phyloP scores from a whole-genome alignment of 2,329 filamentous ascomycete genomes.

The Cladosporium halotolerans region DNA sequence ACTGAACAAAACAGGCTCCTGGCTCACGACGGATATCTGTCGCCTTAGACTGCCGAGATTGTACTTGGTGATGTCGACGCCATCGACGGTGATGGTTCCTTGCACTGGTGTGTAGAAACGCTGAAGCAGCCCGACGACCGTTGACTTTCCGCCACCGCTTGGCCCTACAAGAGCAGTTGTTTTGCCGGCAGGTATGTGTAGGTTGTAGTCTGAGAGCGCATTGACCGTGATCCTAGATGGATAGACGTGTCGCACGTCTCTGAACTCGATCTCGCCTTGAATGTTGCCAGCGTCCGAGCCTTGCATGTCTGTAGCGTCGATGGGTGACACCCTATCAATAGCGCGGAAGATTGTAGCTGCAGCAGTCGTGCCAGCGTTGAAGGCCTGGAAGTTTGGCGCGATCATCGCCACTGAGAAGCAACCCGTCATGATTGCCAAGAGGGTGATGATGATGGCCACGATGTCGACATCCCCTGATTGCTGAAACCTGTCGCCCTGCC shows the following conservation, averaged over 20 bases:
- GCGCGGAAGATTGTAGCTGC: conserved; percentile 85
- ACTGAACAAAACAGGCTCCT: conserved; percentile 60
- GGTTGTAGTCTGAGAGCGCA: conserved; percentile 73
- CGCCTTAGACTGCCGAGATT: conserved; percentile 53
- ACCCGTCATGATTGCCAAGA: conserved; percentile 30
- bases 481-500: conserved; percentile 66
- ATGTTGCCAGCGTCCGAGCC: conserved; percentile 66
- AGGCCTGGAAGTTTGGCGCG: conserved; percentile 62
- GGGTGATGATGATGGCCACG: conserved; percentile 67
- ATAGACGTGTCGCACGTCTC: conserved; percentile 81
- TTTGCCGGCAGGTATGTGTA: conserved; percentile 47
- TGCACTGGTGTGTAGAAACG: conserved; percentile 54
- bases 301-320: conserved; percentile 63
- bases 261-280: conserved; percentile 68
- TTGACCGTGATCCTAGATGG: conserved; percentile 83
- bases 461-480: conserved; percentile 58
- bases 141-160: conserved; percentile 41
- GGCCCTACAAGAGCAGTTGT: conserved; percentile 47
- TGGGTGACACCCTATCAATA: conserved; percentile 75
- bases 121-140: conserved; percentile 40
- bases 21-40: conserved; percentile 58
- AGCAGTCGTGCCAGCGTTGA: conserved; percentile 72
- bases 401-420: conserved; percentile 22
- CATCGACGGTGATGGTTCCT: conserved; percentile 53
- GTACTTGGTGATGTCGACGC: conserved; percentile 54